A percentile compares a stretch with the other conserved stretches of the same genome.
Conservation (phyloP, 305 asterid genomes). For the Rubia balearica region DNA sequence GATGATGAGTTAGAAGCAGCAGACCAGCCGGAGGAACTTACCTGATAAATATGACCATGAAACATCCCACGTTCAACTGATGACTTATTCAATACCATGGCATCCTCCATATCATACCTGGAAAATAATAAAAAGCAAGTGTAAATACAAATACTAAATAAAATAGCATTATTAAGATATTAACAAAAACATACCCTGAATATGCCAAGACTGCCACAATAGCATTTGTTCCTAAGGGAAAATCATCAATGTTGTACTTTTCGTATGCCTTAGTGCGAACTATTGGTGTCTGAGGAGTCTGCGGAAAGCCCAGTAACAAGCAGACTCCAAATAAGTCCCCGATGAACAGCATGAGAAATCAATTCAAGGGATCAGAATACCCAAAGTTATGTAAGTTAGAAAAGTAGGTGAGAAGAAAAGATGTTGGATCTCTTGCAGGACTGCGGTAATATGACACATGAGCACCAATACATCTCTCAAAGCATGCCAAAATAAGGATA, state of each 20-base stretch:
- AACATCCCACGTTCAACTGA: conserved; percentile 95
- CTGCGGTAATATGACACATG: background rate
- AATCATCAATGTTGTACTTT: conserved; percentile 74
- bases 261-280: conserved; percentile 89
- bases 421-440: background rate
- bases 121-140: conserved; percentile 18
- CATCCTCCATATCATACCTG: conserved; percentile 99
- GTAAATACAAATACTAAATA: background rate
- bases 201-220: conserved; percentile 96
- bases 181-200: conserved; percentile 62
- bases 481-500: background rate
- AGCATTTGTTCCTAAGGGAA: conserved; percentile 90
- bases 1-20: background rate
- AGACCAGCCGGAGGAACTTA: conserved; percentile 13
- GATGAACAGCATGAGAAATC: background rate
- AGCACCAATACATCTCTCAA: background rate
- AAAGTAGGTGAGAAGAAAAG: background rate
- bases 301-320: conserved; percentile 23
- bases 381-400: background rate
- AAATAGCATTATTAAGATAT: background rate
- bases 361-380: background rate
- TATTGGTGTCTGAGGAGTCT: conserved; percentile 97
- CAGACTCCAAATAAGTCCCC: conserved; percentile 5
- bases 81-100: conserved; percentile 90
- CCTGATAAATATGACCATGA: conserved; percentile 95